Conservation (phyloP, 2,329 filamentous ascomycete genomes). For the Aaosphaeria pasadenensis region DNA sequence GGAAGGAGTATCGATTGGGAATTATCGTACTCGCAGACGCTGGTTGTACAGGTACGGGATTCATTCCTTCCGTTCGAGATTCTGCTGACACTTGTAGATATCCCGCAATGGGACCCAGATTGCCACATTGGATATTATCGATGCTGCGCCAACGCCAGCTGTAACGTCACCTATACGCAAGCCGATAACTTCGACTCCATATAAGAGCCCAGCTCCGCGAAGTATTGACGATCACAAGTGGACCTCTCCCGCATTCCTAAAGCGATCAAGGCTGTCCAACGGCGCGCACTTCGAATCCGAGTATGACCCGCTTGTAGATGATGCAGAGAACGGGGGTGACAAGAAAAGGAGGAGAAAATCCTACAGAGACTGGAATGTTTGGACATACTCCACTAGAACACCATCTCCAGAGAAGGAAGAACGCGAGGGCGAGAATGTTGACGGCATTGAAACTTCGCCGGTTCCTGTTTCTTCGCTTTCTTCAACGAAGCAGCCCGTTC, state of each 20-base stretch:
- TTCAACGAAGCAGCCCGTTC: too few species aligned
- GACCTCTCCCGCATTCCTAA: constrained; percentile 74
- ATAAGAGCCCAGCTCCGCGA: constrained; percentile 1
- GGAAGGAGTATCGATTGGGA: constrained; percentile 59
- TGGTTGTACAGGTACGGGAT: constrained; percentile 31
- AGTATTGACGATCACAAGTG: constrained; percentile 46
- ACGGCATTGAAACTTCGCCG: neutral
- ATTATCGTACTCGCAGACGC: constrained; percentile 45
- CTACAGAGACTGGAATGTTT: constrained; percentile 64
- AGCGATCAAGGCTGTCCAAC: constrained; percentile 66
- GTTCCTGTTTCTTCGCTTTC: too few species aligned
- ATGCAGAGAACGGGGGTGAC: constrained; percentile 55
- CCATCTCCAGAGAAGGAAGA: constrained; percentile 63
- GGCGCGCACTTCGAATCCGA: constrained; percentile 62
- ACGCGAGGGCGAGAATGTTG: constrained; percentile 11
- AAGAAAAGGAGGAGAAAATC: constrained; percentile 71
- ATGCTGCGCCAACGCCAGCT: constrained; percentile 26
- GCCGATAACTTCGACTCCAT: constrained; percentile 2
- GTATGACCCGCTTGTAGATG: constrained; percentile 65
- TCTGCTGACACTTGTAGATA: constrained; percentile 30
- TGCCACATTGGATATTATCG: constrained; percentile 54
- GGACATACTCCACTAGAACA: constrained; percentile 71
- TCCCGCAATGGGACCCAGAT: constrained; percentile 47
- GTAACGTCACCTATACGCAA: constrained; percentile 19
- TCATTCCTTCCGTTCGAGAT: neutral